Evolutionary conservation across 495 filamentous ascomycete genomes (phyloP), one percentile per base, ranked within the genome.

Genomic region (Lophium mytilinum): DNA sequence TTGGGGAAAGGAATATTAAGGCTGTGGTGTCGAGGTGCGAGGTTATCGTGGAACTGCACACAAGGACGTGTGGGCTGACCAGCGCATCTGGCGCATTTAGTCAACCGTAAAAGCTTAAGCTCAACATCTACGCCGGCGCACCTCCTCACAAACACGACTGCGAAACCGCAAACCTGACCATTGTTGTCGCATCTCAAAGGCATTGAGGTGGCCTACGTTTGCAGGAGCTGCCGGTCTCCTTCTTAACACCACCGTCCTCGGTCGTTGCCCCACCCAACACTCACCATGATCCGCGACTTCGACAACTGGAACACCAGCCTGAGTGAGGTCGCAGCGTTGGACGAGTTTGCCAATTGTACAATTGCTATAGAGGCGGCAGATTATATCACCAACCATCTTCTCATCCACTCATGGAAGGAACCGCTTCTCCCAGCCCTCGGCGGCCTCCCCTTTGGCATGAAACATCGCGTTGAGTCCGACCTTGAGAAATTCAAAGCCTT

Each of bases 351-450:
- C 66, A 87, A 83, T 61, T 77, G 80, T 39, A 77, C 83, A 21
- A 77, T 96, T 60, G 90, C 84, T 60, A 85, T 99, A 61, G 94
- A 99, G 75, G 93, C 90, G 37, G 82, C 87, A 30, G 83, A 93
- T 72, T 99, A 92, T 72, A 80, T 97, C 52, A 77, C 41, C 35
- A 55, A 83, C 62, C 83, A 83, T 9, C 77, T 93, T 52, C 80
- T 92, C 65, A 78, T 81, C 67, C 78, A 81, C 50, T 71, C 77
- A 43, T 79, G 78, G 39, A 85, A 84, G 52, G 94, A 99, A 65
- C 89, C 91, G 19, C 81, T 99, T 17, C 78, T 97, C 30, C 79
- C 89, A 46, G 94, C 94, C 17, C 80, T 97, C 14, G 94, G 92
- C 24, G 94, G 94, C 45, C 79, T 88, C 55, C 92, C 94, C 1